Percentiles rank a stretch among this genome's conserved stretches.
Evolutionary conservation across 805 yeast genomes (phyloP).

Genomic region (Kodamaea sagamina): DNA sequence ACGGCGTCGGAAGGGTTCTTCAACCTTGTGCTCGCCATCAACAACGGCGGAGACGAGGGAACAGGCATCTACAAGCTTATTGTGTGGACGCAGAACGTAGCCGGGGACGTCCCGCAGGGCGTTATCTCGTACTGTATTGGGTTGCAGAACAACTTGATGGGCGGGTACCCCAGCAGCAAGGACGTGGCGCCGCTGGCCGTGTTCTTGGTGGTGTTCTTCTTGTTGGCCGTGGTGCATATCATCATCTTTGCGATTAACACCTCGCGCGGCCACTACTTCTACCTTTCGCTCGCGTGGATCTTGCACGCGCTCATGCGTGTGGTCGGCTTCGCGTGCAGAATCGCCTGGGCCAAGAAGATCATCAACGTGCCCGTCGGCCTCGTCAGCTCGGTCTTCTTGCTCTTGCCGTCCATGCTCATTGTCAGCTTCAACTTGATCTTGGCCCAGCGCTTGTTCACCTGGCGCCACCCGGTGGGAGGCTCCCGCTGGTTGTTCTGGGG

Average conservation of each 20-base stretch:
- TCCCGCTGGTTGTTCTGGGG: conserved; percentile 19
- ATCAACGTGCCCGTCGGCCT: conserved; percentile 15
- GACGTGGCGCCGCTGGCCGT: conserved; percentile 18
- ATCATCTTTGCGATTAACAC: conserved; percentile 15
- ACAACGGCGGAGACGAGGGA: conserved; percentile 50
- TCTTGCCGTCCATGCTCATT: conserved; percentile 18
- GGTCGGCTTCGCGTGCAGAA: conserved; percentile 17
- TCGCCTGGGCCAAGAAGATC: conserved; percentile 14
- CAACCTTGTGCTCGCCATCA: conserved; percentile 19
- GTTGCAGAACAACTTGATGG: conserved; percentile 17
- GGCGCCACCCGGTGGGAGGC: conserved; percentile 26
- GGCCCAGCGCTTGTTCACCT: conserved; percentile 22
- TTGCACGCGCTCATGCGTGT: conserved; percentile 14
- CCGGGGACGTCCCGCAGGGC: conserved; percentile 9
- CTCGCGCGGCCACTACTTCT: conserved; percentile 20
- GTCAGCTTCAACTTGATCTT: conserved; percentile 20
- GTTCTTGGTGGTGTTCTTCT: conserved; percentile 14
- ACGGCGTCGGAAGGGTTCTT: conserved; percentile 18
- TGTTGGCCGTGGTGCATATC: conserved; percentile 14
- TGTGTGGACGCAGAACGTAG: neutral
- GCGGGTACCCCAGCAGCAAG: conserved; percentile 16
- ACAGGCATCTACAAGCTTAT: conserved; percentile 42
- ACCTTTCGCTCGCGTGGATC: conserved; percentile 15
- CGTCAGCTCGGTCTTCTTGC: conserved; percentile 16
- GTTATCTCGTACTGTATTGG: conserved; percentile 10